Conservation (phyloP, 768 basidiomycete species). For the Glaciozyma martinii region DNA sequence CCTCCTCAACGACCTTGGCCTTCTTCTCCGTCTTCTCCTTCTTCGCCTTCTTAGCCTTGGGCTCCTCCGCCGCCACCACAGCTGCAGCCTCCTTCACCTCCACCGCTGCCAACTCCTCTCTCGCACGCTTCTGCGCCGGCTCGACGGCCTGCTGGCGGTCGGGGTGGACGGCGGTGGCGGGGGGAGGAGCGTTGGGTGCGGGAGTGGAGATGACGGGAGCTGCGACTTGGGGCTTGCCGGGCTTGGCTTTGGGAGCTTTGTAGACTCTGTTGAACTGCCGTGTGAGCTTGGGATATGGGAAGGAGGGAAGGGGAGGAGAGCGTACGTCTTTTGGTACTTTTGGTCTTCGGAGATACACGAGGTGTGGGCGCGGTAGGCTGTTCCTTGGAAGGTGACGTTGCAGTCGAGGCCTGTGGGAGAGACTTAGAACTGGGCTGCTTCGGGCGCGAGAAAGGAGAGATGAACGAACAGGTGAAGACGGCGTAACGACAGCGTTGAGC, state of each 20-base stretch:
- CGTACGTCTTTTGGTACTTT: constrained; percentile 27
- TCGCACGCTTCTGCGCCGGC: background rate
- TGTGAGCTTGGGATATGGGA: background rate
- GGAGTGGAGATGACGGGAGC: background rate
- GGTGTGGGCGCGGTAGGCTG: constrained; percentile 25
- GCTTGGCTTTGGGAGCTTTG: constrained; percentile 27
- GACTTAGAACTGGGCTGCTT: background rate
- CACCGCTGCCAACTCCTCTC: background rate
- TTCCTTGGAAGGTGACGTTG: constrained; percentile 27
- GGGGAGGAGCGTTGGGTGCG: background rate
- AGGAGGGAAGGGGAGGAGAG: background rate
- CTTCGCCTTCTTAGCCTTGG: constrained; percentile 14
- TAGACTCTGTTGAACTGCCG: constrained; percentile 13
- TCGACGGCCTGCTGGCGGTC: background rate
- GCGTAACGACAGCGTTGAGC: constrained; percentile 16
- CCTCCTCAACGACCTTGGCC: background rate
- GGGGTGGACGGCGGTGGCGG: background rate
- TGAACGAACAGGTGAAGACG: constrained; percentile 21
- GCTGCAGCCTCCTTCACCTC: background rate
- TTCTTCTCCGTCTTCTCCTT: background rate
- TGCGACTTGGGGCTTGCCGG: background rate
- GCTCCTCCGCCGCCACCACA: constrained; percentile 2
- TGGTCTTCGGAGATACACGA: constrained; percentile 27
- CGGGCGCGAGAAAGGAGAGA: background rate
- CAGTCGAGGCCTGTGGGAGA: constrained; percentile 26